Base-by-base conservation (phyloP, 2,329 filamentous ascomycete genomes). In the Clonostachys sp. region DNA sequence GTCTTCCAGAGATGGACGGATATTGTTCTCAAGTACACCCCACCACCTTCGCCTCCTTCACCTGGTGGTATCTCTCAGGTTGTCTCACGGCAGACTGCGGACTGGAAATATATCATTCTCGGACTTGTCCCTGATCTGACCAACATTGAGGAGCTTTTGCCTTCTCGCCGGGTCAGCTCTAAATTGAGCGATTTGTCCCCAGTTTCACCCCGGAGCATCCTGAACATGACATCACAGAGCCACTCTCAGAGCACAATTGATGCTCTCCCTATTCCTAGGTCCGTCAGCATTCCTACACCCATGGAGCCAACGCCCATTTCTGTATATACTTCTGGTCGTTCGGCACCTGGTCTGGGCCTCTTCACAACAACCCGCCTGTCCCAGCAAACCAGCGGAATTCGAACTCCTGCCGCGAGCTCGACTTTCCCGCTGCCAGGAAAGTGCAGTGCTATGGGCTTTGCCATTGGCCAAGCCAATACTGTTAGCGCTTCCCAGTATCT, bases 1-100 rank as follows among this genome's bases (percentile, higher is more conserved):
- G 80, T 89, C 10, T 97, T 96, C 70, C 87, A 94, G 64, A 84
- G 88, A 54, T 99, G 94, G 94, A 92, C 90, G 41, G 89, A 96
- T 53, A 86, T 96, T 53, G 89, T 97, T 46, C 73, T 96, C 55
- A 89, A 88, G 67, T 87, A 91, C 59, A 91, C 87, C 13, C 89
- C 90, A 24, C 88, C 90, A 12, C 74, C 77, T 1, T 74, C 78
- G 43, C 78, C 80, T 13, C 73, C 80, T 7, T 76, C 80, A 8
- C 73, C 80, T 3, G 78, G 77, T 40, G 56, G 63, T 14, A 65
- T 66, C n/a, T 68, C 67, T 49, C 49, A 65, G 4, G 64, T 71
- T 18, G 42, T 45, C 33, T 67, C 75, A 44, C 69, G 70, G 42
- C 74, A 78, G 56, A 72, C 70, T 46, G 62, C 68, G 44, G 73